Conservation (phyloP, 2,329 filamentous ascomycete genomes). For the Balansia obtecta region DNA sequence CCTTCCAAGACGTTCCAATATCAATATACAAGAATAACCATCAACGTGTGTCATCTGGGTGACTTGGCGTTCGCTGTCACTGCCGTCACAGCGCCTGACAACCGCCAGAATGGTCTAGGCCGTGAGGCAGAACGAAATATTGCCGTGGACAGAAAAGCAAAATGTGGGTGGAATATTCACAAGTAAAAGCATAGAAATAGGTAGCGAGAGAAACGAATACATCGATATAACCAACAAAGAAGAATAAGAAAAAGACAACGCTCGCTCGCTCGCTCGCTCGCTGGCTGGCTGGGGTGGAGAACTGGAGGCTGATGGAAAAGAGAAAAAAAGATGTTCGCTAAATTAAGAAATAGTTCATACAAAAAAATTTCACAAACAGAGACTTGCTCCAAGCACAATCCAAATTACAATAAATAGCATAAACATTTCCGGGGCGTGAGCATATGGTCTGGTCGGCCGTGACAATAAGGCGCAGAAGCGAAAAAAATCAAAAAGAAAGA, state of each 20-base stretch:
- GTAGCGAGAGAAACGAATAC: neutral
- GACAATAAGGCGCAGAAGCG: neutral
- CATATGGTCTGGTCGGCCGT: constrained; percentile 5
- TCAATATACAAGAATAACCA: constrained; percentile 3
- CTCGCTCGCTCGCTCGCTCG: constrained; percentile 8
- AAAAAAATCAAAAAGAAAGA: constrained; percentile 1
- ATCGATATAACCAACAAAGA: neutral
- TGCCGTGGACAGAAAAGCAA: neutral
- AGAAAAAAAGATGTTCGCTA: too few relatives aligned
- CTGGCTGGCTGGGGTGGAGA: neutral
- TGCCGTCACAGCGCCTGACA: neutral
- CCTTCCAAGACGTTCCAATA: neutral
- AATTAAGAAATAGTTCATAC: neutral
- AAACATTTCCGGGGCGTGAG: constrained; percentile 5
- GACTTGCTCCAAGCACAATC: too few relatives aligned
- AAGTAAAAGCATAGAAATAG: neutral
- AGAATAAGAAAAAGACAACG: constrained; percentile 1
- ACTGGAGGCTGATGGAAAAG: neutral
- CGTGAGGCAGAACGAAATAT: neutral
- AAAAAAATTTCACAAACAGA: neutral
- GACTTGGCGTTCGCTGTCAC: neutral
- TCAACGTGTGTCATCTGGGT: constrained; percentile 1
- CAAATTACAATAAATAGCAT: neutral
- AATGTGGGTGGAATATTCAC: neutral
- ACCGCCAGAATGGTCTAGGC: neutral